phyloP scores from a whole-genome alignment of 2,329 filamentous ascomycete genomes.

The Colletotrichum kahawae region DNA sequence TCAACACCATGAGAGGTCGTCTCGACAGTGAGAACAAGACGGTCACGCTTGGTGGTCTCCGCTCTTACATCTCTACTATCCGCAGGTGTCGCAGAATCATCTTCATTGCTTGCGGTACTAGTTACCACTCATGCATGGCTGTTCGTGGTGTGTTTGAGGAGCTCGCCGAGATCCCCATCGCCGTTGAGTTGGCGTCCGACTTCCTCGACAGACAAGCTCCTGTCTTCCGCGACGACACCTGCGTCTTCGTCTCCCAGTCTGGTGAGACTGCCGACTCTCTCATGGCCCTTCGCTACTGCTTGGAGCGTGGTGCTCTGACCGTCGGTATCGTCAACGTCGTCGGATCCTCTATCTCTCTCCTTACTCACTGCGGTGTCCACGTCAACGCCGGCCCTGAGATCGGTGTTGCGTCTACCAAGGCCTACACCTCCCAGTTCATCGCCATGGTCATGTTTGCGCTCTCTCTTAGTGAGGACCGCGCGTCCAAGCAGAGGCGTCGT shows the following conservation, averaged over 20 bases:
- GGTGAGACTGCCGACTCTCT: slow-evolving; percentile 98
- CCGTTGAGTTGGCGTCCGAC: slow-evolving; percentile 95
- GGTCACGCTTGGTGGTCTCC: slow-evolving; percentile 92
- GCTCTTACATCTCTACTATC: slow-evolving; percentile 96
- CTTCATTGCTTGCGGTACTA: slow-evolving; percentile 98
- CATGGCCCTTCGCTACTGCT: slow-evolving; percentile 95
- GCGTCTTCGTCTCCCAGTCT: slow-evolving; percentile 98
- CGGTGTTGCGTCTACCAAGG: slow-evolving; percentile 98
- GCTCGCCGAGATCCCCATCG: slow-evolving; percentile 95
- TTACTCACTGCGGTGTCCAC: slow-evolving; percentile 99
- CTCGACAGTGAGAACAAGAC: slow-evolving; percentile 92
- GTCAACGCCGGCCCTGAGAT: slow-evolving; percentile 99
- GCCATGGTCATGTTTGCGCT: slow-evolving; percentile 99
- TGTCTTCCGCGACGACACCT: slow-evolving; percentile 99
- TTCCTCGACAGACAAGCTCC: slow-evolving; percentile 97
- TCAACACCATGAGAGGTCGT: slow-evolving; percentile 99
- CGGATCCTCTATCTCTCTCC: slow-evolving; percentile 96
- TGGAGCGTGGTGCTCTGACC: slow-evolving; percentile 95
- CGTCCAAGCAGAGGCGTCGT: slow-evolving; percentile 89
- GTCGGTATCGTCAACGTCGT: slow-evolving; percentile 99
- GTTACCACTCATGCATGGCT: slow-evolving; percentile 99
- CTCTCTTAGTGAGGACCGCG: slow-evolving; percentile 93
- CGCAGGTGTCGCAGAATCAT: slow-evolving; percentile 96
- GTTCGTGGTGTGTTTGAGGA: slow-evolving; percentile 98
- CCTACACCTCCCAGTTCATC: slow-evolving; percentile 98